Evolutionary conservation across 495 filamentous ascomycete species (phyloP).

Genomic region (Platismatia glauca): DNA sequence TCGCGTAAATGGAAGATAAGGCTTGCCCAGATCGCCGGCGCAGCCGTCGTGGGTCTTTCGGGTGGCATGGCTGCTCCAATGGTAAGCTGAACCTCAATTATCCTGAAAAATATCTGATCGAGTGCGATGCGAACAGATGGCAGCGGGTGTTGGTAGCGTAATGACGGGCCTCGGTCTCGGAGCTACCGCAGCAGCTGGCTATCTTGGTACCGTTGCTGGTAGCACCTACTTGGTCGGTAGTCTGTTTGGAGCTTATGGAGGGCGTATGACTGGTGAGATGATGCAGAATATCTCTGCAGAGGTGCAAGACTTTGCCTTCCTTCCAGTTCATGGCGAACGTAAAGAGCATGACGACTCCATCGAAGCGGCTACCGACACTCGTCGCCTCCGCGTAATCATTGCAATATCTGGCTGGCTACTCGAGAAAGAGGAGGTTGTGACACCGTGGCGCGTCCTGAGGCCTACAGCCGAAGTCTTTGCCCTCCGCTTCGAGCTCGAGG

Average conservation of each 20-base stretch:
- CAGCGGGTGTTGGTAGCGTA: conserved; percentile 71
- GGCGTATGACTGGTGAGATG: conserved; percentile 72
- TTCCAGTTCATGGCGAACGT: conserved; percentile 52
- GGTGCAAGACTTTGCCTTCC: conserved; percentile 80
- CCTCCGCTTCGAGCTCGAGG: conserved; percentile 73
- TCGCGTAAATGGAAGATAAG: conserved; percentile 72
- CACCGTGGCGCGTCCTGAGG: conserved; percentile 69
- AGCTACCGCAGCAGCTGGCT: conserved; percentile 65
- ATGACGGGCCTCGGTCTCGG: conserved; percentile 76
- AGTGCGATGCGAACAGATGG: conserved; percentile 33
- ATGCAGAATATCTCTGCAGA: conserved; percentile 83
- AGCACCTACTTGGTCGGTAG: conserved; percentile 70
- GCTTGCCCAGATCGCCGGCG: conserved; percentile 68
- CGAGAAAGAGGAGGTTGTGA: conserved; percentile 55
- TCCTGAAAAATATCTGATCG: background rate
- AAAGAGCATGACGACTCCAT: conserved; percentile 32
- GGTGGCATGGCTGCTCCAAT: conserved; percentile 75
- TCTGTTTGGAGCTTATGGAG: conserved; percentile 84
- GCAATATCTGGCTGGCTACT: conserved; percentile 77
- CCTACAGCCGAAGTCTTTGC: conserved; percentile 68
- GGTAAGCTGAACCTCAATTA: background rate
- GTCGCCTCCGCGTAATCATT: conserved; percentile 73
- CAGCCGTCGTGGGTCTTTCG: conserved; percentile 71
- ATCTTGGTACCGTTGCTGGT: conserved; percentile 69
- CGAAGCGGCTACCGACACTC: conserved; percentile 34